Percentiles rank a stretch among this genome's conserved stretches.
Conservation (phyloP, 1,284 basidiomycete genomes). For the Hymenochaete sp. region DNA sequence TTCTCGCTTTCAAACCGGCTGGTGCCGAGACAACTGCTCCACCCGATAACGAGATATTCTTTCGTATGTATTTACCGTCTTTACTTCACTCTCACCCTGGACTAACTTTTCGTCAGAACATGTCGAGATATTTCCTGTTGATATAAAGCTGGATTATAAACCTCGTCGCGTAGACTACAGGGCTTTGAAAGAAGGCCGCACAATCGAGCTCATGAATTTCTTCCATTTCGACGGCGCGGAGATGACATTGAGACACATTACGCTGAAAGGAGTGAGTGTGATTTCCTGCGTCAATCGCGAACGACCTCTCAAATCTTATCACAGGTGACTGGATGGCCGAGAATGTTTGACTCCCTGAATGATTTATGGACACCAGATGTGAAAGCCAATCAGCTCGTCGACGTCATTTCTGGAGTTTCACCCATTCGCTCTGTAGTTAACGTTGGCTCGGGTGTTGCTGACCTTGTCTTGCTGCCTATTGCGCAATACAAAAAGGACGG, state of each 20-base stretch:
- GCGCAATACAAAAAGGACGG: constrained; percentile 97
- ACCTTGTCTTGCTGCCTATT: constrained; percentile 91
- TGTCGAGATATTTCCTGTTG: constrained; percentile 84
- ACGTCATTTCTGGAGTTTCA: constrained; percentile 94
- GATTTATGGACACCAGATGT: constrained; percentile 99
- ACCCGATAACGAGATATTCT: constrained; percentile 52
- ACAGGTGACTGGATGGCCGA: constrained; percentile 83
- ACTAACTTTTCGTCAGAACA: constrained; percentile 45
- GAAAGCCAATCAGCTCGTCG: constrained; percentile 94
- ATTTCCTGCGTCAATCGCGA: background rate
- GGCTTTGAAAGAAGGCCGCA: constrained; percentile 84
- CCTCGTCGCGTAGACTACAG: constrained; percentile 93
- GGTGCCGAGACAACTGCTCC: constrained; percentile 30
- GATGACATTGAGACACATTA: constrained; percentile 93
- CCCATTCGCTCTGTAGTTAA: constrained; percentile 95
- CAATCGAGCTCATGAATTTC: constrained; percentile 98
- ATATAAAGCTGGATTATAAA: constrained; percentile 96
- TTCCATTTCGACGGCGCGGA: constrained; percentile 99
- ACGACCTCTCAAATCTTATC: constrained; percentile 4
- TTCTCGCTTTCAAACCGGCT: constrained; percentile 82
- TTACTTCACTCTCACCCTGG: constrained; percentile 9
- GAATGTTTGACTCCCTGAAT: constrained; percentile 84
- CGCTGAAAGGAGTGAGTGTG: constrained; percentile 73
- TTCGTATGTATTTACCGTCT: constrained; percentile 55
- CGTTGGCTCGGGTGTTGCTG: constrained; percentile 92